Evolutionary conservation across 805 yeast species (phyloP).

Genomic region (Pichia thaimueangensis): DNA sequence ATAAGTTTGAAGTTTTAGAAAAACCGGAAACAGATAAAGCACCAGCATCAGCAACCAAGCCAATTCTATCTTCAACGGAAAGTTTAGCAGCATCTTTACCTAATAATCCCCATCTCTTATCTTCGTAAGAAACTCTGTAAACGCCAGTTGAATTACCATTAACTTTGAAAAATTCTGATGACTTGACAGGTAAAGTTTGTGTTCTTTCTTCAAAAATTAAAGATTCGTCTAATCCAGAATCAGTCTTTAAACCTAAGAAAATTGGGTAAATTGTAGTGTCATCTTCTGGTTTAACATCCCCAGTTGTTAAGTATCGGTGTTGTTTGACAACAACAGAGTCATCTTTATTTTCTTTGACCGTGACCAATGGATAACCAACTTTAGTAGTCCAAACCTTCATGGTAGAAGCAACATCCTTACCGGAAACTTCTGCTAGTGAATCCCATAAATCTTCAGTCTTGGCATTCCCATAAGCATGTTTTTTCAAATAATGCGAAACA

Average conservation of each 20-base stretch:
- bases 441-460: conserved; percentile 68
- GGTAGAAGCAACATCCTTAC: conserved; percentile 53
- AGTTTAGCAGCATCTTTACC: conserved; percentile 34
- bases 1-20: conserved; percentile 37
- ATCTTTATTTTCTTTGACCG: conserved; percentile 38
- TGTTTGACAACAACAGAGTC: conserved; percentile 39
- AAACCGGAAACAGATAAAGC: conserved; percentile 45
- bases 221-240: conserved; percentile 25
- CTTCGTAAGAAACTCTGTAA: conserved; percentile 46
- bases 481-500: conserved; percentile 60
- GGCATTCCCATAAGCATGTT: conserved; percentile 64
- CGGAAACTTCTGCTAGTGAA: conserved; percentile 57
- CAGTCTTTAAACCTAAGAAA: conserved; percentile 35
- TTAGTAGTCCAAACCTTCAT: conserved; percentile 70
- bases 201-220: conserved; percentile 24
- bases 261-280: conserved; percentile 55
- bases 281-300: conserved; percentile 59
- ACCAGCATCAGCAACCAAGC: conserved; percentile 50
- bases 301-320: conserved; percentile 58
- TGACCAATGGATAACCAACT: conserved; percentile 68
- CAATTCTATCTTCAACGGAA: conserved; percentile 46
- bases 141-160: conserved; percentile 49
- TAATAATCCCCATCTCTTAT: conserved; percentile 32
- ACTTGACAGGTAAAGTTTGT: conserved; percentile 14
- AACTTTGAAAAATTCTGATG: conserved; percentile 37